Percentiles rank a stretch among this genome's conserved stretches.
phyloP scores from a whole-genome alignment of 257 asterid species.

The Solanum neorickii region DNA sequence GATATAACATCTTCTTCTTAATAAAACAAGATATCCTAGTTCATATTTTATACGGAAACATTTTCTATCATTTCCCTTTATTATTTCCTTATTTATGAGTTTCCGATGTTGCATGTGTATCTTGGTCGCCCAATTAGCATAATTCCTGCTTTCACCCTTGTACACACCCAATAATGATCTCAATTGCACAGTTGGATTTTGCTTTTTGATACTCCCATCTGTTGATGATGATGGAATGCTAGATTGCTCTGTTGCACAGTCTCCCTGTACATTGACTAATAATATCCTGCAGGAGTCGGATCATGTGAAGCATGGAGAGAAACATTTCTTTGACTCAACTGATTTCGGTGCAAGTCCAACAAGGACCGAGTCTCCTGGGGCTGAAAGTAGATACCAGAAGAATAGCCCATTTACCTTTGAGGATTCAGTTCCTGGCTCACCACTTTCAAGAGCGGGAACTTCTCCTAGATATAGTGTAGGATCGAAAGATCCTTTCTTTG shows the following conservation, averaged over 20 bases:
- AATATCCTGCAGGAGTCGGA: constrained; percentile 49
- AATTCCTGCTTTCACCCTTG: not conserved
- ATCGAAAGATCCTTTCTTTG: constrained; percentile 48
- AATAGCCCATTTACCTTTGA: constrained; percentile 51
- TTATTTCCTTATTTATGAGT: not conserved
- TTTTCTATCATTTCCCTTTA: not conserved
- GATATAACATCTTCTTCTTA: not conserved
- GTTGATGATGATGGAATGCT: not conserved
- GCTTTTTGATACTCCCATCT: not conserved
- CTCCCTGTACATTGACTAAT: not conserved
- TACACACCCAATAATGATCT: not conserved
- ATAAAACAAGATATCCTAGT: not conserved
- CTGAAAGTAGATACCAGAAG: constrained; percentile 42
- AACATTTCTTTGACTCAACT: constrained; percentile 65
- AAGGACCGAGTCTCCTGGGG: constrained; percentile 46
- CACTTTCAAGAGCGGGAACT: constrained; percentile 57
- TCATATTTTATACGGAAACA: not conserved
- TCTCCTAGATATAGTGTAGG: constrained; percentile 56
- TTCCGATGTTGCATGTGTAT: not conserved
- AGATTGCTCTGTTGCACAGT: not conserved
- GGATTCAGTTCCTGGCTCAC: constrained; percentile 71
- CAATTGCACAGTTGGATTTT: not conserved
- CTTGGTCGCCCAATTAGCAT: not conserved
- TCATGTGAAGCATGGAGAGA: constrained; percentile 48
- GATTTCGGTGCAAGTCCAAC: constrained; percentile 64